Percentiles rank a stretch among this genome's conserved stretches.
phyloP scores from a whole-genome alignment of 495 filamentous ascomycete genomes.

The Hyphodiscus hymeniophilus region DNA sequence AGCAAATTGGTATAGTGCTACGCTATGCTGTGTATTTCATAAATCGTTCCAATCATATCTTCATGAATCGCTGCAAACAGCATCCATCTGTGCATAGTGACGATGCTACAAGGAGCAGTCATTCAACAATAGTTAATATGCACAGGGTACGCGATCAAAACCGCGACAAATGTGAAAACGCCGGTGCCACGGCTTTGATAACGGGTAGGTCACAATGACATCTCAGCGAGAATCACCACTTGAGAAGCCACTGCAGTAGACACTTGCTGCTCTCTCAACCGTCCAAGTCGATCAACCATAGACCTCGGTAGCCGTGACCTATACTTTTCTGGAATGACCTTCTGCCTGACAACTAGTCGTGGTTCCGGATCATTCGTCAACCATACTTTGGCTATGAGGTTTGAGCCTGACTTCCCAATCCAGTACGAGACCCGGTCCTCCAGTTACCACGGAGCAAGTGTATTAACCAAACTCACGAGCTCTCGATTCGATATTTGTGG shows the following conservation, averaged over 20 bases:
- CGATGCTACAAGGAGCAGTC: too few species aligned
- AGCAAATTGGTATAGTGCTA: too few species aligned
- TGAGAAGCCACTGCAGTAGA: constrained; percentile 1
- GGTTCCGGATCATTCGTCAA: constrained; percentile 8
- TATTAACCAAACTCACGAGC: neutral
- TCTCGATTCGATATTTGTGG: constrained; percentile 3
- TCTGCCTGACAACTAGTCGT: constrained; percentile 3
- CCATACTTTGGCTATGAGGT: constrained; percentile 10
- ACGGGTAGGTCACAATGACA: neutral
- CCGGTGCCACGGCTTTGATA: too few species aligned
- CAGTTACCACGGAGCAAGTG: constrained; percentile 5
- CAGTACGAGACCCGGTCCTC: constrained; percentile 4
- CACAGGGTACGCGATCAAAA: too few species aligned
- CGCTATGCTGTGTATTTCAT: too few species aligned
- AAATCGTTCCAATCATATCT: too few species aligned
- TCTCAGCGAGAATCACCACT: constrained; percentile 1
- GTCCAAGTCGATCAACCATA: constrained; percentile 5
- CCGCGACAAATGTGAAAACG: too few species aligned
- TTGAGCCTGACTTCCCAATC: constrained; percentile 6
- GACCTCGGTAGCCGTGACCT: constrained; percentile 1
- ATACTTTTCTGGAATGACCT: constrained; percentile 9
- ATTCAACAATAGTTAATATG: too few species aligned
- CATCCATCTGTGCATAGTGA: too few species aligned
- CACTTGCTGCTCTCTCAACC: constrained; percentile 5
- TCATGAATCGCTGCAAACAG: too few species aligned